A percentile compares a stretch with the other conserved stretches of the same genome.
These are phyloP conservation scores for Colletotrichum liriopes DNA, from an alignment of 2,329 filamentous ascomycete genomes.

Conservation along the genomic window DNA sequence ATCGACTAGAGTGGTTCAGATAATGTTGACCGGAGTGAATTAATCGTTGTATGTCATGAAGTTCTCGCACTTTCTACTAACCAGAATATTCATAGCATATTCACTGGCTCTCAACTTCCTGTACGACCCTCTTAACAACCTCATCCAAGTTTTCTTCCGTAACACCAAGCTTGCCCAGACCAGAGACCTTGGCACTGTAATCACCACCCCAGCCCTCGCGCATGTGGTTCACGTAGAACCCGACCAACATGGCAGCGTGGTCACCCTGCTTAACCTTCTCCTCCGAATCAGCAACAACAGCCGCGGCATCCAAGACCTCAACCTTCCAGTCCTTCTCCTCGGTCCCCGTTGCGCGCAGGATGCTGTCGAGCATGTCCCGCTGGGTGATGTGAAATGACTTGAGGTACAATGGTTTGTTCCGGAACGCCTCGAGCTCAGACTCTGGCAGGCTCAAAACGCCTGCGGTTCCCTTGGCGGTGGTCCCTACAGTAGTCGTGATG, in stretches of 20 bases:
- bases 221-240: slow-evolving; percentile 50
- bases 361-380: slow-evolving; percentile 75
- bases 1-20: too few relatives aligned
- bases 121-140: slow-evolving; percentile 44
- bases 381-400: slow-evolving; percentile 73
- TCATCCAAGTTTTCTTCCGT: slow-evolving; percentile 49
- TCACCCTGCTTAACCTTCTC: slow-evolving; percentile 66
- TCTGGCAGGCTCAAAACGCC: slow-evolving; percentile 59
- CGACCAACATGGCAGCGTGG: slow-evolving; percentile 59
- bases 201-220: slow-evolving; percentile 52
- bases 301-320: slow-evolving; percentile 59
- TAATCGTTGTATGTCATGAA: background rate
- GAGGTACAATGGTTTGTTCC: slow-evolving; percentile 66
- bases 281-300: slow-evolving; percentile 59
- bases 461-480: slow-evolving; percentile 61
- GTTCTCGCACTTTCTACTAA: fast-evolving
- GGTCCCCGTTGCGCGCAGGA: slow-evolving; percentile 71
- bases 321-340: slow-evolving; percentile 71
- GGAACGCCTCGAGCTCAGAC: slow-evolving; percentile 48
- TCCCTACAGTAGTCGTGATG: slow-evolving; percentile 71
- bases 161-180: slow-evolving; percentile 48
- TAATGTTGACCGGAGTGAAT: background rate
- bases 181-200: slow-evolving; percentile 50
- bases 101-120: slow-evolving; percentile 6
- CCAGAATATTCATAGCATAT: background rate